Base-by-base conservation (phyloP, 1,284 basidiomycete genomes). In the Microbotryum saponariae region DNA sequence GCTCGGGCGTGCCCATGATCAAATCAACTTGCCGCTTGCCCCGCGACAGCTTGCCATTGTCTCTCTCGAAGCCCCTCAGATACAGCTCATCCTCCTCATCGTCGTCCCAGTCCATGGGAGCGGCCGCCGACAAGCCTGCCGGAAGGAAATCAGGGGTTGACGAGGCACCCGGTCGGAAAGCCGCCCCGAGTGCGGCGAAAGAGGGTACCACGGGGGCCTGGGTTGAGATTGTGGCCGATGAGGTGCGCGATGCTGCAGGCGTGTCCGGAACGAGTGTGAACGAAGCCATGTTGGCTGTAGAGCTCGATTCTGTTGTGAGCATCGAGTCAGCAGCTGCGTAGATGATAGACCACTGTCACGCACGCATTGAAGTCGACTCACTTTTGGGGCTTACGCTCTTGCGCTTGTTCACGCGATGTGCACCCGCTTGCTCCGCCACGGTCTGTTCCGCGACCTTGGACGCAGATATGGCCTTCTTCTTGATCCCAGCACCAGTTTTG, bases 111-210 rank as follows among this genome's bases (percentile, higher is more conserved):
- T 62, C 62, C 56, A 58, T 59, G 27, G 21, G 21, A 12, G 48
- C 27, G 20, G 10, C 52, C 56, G 33, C 31, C 14, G 20, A 12
- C n/a, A 23, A n/a, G 1, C 51, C n/a, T 21, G 50, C 55, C 9
- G 29, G 18, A 23, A 37, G 52, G 44, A 58, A 50, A n/a, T 25
- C 31, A 18, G 60, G 42, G 21, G 59, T 31, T 7, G 51, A 56
- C 44, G 62, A 44, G 25, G 60, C 60, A 2, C 67, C 64, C 2
- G 64, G 62, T 20, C 67, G 62, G 50, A 68, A 64, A 1, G 67
- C 67, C 4, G 64, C 64, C 16, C 67, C 67, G 51, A 68, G 67
- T 0, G 64, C 64, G 12, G 67, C 67, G 54, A 68, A 64, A 1
- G 67, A 68, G 2, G 67, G 64, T 6, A 62, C 47, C 1, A 65